Conservation (phyloP, 23 red algal species). For the Pyropia haitanensis region DNA sequence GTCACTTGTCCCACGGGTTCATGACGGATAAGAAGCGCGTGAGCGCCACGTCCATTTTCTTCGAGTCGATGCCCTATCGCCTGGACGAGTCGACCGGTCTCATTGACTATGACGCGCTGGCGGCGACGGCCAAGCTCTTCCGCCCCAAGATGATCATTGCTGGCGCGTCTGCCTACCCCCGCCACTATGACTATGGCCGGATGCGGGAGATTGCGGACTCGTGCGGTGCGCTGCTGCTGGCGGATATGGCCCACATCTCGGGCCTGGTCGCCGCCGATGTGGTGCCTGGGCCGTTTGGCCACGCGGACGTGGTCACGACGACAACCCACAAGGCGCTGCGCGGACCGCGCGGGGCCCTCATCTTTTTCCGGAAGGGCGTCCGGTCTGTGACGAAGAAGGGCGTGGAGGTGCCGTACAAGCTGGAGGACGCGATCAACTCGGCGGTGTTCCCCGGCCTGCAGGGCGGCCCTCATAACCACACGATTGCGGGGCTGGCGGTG, state of each 20-base stretch:
- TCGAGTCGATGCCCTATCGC: constrained; percentile 99
- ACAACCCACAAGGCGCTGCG: constrained; percentile 99
- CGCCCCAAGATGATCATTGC: constrained; percentile 94
- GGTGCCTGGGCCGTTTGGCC: constrained; percentile 83
- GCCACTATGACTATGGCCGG: constrained; percentile 87
- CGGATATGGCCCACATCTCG: constrained; percentile 98
- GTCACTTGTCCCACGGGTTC: constrained; percentile 94
- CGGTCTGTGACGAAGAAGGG: constrained; percentile 71
- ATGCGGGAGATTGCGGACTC: constrained; percentile 94
- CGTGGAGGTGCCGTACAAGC: constrained; percentile 71
- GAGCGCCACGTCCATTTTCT: constrained; percentile 88
- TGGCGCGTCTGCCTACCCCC: constrained; percentile 83
- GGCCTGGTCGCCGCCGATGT: constrained; percentile 90
- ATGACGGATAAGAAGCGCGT: constrained; percentile 96
- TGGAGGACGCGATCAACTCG: constrained; percentile 90
- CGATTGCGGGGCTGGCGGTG: constrained; percentile 93
- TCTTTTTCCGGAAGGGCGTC: constrained; percentile 95
- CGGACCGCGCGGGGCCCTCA: constrained; percentile 89
- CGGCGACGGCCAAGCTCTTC: constrained; percentile 82
- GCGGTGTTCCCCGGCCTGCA: constrained; percentile 98
- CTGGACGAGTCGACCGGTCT: constrained; percentile 79
- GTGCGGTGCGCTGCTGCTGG: constrained; percentile 71
- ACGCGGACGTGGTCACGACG: constrained; percentile 94
- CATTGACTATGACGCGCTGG: constrained; percentile 98
- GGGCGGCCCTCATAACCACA: constrained; percentile 99